A percentile compares a stretch with the other conserved stretches of the same genome.
phyloP scores from a whole-genome alignment of 2,329 filamentous ascomycete genomes.

The Microascus cirrosus region DNA sequence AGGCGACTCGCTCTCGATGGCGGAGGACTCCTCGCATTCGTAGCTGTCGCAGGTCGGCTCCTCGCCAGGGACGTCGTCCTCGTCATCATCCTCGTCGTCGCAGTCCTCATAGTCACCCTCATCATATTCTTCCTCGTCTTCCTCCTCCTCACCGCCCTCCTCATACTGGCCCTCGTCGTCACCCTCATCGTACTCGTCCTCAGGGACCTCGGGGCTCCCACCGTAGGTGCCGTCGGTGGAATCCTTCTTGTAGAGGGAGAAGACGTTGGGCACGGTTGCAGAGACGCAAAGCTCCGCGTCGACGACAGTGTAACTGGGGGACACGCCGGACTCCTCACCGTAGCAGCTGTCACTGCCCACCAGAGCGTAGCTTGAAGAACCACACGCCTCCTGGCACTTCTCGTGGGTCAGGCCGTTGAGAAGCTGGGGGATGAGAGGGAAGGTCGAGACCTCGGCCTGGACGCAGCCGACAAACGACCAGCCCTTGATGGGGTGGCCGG shows the following conservation, averaged over 20 bases:
- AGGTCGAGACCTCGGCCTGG: slow-evolving; percentile 9
- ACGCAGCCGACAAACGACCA: slow-evolving; percentile 19
- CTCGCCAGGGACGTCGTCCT: background rate
- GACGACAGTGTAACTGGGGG: slow-evolving; percentile 7
- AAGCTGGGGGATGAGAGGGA: slow-evolving; percentile 9
- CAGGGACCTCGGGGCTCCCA: background rate
- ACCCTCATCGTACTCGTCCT: background rate
- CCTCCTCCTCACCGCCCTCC: background rate
- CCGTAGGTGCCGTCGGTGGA: slow-evolving; percentile 2
- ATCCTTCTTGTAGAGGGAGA: slow-evolving; percentile 10
- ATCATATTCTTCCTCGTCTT: background rate
- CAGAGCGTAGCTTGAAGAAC: slow-evolving; percentile 11
- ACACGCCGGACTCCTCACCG: slow-evolving; percentile 8
- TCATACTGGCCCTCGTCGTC: background rate
- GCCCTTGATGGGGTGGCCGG: slow-evolving; percentile 7
- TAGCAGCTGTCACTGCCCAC: slow-evolving; percentile 12
- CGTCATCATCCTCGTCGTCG: background rate
- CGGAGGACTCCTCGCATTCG: background rate
- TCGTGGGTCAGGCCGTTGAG: slow-evolving; percentile 8
- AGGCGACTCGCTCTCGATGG: background rate
- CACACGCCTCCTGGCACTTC: slow-evolving; percentile 12
- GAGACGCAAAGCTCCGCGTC: slow-evolving; percentile 11
- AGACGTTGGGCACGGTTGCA: slow-evolving; percentile 5
- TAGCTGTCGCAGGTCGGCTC: background rate
- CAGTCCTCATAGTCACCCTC: background rate